phyloP scores from a whole-genome alignment of 805 yeast genomes.

The Naumovozyma baii region DNA sequence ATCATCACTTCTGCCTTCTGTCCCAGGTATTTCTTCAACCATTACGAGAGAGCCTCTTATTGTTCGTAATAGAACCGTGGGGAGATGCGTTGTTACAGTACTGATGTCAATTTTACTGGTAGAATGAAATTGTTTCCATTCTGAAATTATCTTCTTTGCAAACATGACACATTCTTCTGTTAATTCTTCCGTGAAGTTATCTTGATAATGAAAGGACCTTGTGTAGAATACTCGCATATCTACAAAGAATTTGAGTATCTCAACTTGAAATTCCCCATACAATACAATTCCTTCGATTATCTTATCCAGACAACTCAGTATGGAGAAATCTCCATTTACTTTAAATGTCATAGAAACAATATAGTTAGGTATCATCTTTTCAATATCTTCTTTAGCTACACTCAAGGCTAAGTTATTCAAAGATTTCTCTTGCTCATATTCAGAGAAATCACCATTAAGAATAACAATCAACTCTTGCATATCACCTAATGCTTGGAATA shows the following conservation, averaged over 20 bases:
- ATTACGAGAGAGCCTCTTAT: constrained; percentile 5
- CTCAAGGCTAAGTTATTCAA: constrained; percentile 5
- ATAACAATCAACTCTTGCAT: constrained; percentile 12
- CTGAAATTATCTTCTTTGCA: constrained; percentile 5
- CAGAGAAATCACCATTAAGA: constrained; percentile 10
- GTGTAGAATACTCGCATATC: not conserved
- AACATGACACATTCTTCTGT: constrained; percentile 7
- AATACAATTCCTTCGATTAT: constrained; percentile 36
- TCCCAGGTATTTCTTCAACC: constrained; percentile 1
- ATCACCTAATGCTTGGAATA: constrained; percentile 14
- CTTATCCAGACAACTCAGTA: constrained; percentile 29
- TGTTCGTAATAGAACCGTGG: constrained; percentile 3
- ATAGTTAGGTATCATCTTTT: constrained; percentile 33
- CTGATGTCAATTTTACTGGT: not conserved
- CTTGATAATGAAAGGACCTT: not conserved
- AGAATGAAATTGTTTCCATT: constrained; percentile 5
- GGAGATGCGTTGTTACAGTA: constrained; percentile 4
- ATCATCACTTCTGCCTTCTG: not conserved
- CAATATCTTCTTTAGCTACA: constrained; percentile 13
- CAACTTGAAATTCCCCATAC: constrained; percentile 37
- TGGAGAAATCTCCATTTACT: constrained; percentile 33
- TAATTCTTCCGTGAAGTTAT: constrained; percentile 2
- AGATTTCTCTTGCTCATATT: constrained; percentile 7
- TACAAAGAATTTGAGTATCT: constrained; percentile 35
- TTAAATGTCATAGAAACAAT: constrained; percentile 29